phyloP scores from a whole-genome alignment of 352 stramenopile genomes.

The Globisporangium ultimum region DNA sequence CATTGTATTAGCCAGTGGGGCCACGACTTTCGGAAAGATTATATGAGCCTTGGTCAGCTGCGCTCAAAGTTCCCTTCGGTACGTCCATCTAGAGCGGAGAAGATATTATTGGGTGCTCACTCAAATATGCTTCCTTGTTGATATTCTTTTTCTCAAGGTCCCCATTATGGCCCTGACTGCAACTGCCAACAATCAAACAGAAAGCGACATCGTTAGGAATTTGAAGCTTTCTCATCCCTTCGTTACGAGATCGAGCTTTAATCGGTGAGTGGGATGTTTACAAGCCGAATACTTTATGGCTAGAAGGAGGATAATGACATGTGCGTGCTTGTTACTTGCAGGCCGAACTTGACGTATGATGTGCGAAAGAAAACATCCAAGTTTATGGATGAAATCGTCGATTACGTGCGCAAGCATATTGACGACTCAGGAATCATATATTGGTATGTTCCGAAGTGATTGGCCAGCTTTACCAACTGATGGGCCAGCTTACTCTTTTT shows the following conservation, averaged over 20 bases:
- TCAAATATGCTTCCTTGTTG: neutral
- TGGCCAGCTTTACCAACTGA: too few species aligned
- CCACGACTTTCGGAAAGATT: slow-evolving; percentile 99
- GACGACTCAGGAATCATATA: slow-evolving; percentile 90
- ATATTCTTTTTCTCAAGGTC: slow-evolving; percentile 32
- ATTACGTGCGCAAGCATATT: slow-evolving; percentile 77
- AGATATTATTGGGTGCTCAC: neutral
- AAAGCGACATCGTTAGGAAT: slow-evolving; percentile 81
- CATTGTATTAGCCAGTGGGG: slow-evolving; percentile 99
- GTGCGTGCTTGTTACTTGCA: slow-evolving; percentile 12
- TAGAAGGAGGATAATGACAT: neutral
- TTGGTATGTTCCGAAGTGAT: slow-evolving; percentile 37
- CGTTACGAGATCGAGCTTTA: slow-evolving; percentile 82
- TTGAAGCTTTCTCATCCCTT: slow-evolving; percentile 71
- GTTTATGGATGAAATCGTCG: slow-evolving; percentile 76
- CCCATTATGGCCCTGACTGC: slow-evolving; percentile 88
- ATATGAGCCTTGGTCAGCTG: slow-evolving; percentile 93
- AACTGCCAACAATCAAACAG: slow-evolving; percentile 82
- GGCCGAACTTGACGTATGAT: slow-evolving; percentile 83
- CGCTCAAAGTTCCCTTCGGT: slow-evolving; percentile 92
- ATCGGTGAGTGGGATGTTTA: slow-evolving; percentile 37
- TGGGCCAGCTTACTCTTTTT: neutral
- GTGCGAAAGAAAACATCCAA: slow-evolving; percentile 76
- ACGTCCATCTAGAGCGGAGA: neutral
- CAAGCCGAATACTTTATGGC: too few species aligned